Evolutionary conservation across 2,329 filamentous ascomycete genomes (phyloP).

Genomic region (Fusarium fujikuroi): DNA sequence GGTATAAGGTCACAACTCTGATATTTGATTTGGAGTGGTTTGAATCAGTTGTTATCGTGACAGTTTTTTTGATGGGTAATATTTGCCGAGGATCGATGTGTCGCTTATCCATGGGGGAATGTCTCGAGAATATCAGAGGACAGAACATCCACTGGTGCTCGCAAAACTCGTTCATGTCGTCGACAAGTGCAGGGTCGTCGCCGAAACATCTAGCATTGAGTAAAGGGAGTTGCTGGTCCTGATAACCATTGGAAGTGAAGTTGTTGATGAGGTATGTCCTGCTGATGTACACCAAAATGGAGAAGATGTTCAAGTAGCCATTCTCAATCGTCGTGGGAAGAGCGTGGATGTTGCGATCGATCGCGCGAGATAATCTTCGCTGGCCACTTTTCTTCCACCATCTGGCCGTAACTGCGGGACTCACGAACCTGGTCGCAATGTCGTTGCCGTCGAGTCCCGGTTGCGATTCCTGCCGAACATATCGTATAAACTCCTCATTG

Average conservation of each 20-base stretch:
- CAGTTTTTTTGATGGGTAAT: constrained; percentile 8
- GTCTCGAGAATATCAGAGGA: background rate
- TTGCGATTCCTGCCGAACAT: background rate
- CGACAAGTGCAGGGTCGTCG: background rate
- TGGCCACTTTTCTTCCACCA: constrained; percentile 7
- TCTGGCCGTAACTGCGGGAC: background rate
- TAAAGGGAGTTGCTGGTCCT: constrained; percentile 16
- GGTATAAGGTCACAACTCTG: background rate
- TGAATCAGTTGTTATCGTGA: background rate
- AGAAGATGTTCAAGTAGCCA: constrained; percentile 24
- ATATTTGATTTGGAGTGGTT: background rate
- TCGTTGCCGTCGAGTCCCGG: background rate
- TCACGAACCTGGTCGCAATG: background rate
- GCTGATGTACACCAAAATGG: constrained; percentile 20
- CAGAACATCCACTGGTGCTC: constrained; percentile 24
- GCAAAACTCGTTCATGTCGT: background rate
- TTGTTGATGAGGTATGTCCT: background rate
- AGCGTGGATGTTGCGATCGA: background rate
- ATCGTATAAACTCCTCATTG: constrained; percentile 4
- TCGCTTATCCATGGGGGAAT: background rate
- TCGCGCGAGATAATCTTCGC: background rate
- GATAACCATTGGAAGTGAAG: background rate
- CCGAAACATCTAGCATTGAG: background rate
- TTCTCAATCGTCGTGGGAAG: background rate
- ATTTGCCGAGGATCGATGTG: constrained; percentile 1